Base-by-base conservation (phyloP, 2,329 filamentous ascomycete species). In the Coleophoma cylindrospora region DNA sequence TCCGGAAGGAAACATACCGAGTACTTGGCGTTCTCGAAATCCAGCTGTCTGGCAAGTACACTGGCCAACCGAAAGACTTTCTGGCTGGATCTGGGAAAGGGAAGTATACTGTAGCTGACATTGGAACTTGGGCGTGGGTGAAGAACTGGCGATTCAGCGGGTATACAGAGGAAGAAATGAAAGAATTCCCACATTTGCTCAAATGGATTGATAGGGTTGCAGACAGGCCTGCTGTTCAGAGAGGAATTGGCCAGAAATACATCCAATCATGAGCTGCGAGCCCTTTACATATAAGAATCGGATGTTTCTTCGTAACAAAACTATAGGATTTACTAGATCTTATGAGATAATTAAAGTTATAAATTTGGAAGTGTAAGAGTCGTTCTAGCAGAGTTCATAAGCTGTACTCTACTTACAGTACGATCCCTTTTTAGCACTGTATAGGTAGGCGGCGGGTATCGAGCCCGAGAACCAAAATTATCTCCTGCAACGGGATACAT, bases 1-100 rank as follows among this genome's bases (percentile, higher is more conserved):
- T 75, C 69, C 66, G 63, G 43, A 79, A 77, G 47, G 75, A 79
- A 58, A 74, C 71, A 2, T 64, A 76, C 3, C 71, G 76, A 5
- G 71, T 79, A 11, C 78, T 68, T 55, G 75, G 74, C 46, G 77
- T 80, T n/a, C 68, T 79, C n/a, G 76, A 79, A 52, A 75, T 79
- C 50, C 74, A 71, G 10, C 65, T 79, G 1, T 72, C 68, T 0
- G 77, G 77, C 14, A 77, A 76, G 56, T 78, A 74, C 58, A 72
- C 69, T 2, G 74, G 71, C 13, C 63, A 72, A 51, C 68, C 70
- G 11, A 64, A 72, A 12, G 74, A 80, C 6, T 80, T 78, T 53
- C 65, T 80, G 2, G 76, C 74, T 17, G 77, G 76, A 1, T 71
- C 71, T 10, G 75, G 74, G 2, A 73, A 73, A 54, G 77, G 77